Percentiles rank a stretch among this genome's conserved stretches.
These are phyloP conservation scores for Lasiodiplodia sp. DNA, from an alignment of 2,329 filamentous ascomycete species.

Conservation along the genomic window DNA sequence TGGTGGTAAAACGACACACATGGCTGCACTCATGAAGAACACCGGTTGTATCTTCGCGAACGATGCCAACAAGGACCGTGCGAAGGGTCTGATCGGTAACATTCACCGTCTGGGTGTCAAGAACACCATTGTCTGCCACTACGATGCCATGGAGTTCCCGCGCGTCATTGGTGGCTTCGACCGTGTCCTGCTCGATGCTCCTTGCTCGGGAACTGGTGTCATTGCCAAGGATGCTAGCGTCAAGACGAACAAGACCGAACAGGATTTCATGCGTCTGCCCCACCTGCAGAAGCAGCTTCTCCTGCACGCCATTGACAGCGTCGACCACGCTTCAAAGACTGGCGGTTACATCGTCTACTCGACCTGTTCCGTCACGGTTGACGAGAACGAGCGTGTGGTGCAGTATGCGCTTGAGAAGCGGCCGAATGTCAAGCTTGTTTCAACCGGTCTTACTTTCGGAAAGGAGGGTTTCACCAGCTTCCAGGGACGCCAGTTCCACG, in stretches of 20 bases:
- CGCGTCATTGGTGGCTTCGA: conserved; percentile 96
- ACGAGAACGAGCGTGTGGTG: conserved; percentile 93
- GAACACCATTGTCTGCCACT: conserved; percentile 94
- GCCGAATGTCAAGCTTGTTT: conserved; percentile 91
- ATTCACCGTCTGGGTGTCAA: conserved; percentile 92
- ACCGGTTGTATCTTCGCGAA: conserved; percentile 96
- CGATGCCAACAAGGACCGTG: conserved; percentile 90
- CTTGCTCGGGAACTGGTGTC: conserved; percentile 95
- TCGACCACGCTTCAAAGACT: conserved; percentile 88
- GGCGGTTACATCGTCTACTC: conserved; percentile 97
- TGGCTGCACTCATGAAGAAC: conserved; percentile 97
- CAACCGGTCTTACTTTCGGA: conserved; percentile 88
- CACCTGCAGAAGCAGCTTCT: conserved; percentile 95
- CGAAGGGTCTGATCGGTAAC: conserved; percentile 97
- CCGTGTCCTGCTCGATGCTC: conserved; percentile 89
- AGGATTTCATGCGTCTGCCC: conserved; percentile 90
- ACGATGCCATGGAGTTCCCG: conserved; percentile 93
- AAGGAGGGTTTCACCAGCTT: conserved; percentile 91
- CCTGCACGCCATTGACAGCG: conserved; percentile 91
- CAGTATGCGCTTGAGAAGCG: conserved; percentile 91
- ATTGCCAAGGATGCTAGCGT: conserved; percentile 96
- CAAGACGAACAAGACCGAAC: conserved; percentile 97
- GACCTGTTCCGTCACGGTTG: conserved; percentile 91
- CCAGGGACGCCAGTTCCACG: conserved; percentile 90
- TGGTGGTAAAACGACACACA: conserved; percentile 94